Evolutionary conservation across 164 flowering plant genomes (phyloP), one percentile per base, ranked within the genome.

Genomic region (Amborella trichopoda): DNA sequence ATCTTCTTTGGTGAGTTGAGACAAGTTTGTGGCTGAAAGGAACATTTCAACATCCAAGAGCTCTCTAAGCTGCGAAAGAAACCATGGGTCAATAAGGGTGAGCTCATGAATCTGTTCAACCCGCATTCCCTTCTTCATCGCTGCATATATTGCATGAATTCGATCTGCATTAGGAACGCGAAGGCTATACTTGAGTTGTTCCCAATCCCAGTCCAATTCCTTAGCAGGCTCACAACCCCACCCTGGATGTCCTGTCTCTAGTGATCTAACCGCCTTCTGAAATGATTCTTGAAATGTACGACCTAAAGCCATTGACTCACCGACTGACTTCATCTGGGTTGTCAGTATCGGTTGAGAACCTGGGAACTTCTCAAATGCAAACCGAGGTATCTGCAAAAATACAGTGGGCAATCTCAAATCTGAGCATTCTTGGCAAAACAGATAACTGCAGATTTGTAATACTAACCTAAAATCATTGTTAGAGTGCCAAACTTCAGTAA

Each of bases 271-370:
- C 17, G 96, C 99, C 61, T 91, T 91, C 62, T 91, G 96, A 52
- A 87, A 91, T 33, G 99, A 91, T 54, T 91, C 96, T 61, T 91
- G 99, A 60, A 91, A 91, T 41, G 99, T 87, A n/a, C 95, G 83
- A 18, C 99, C 96, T 36, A 91, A 44, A 6, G 99, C 96, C 99
- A 91, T 91, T 17, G 94, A 52, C 62, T 91, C 96, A 47, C 96
- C 96, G 53, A 91, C 99, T 37, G 96, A 87, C 61, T 91, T 91
- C 99, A 91, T 87, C 64, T 91, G 99, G 40, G 96, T 91, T 14
- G 99, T 91, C 53, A 87, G 46, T 17, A 82, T 60, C 23, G 96
- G 82, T 66, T 78, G 75, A 16, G 96, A 87, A 16, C 95, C 96
- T 40, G 96, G 96, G 50, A 91, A 91, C 50, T 91, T 91, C 73